Evolutionary conservation across 805 yeast genomes (phyloP).

Genomic region (Hanseniaspora meyeri): DNA sequence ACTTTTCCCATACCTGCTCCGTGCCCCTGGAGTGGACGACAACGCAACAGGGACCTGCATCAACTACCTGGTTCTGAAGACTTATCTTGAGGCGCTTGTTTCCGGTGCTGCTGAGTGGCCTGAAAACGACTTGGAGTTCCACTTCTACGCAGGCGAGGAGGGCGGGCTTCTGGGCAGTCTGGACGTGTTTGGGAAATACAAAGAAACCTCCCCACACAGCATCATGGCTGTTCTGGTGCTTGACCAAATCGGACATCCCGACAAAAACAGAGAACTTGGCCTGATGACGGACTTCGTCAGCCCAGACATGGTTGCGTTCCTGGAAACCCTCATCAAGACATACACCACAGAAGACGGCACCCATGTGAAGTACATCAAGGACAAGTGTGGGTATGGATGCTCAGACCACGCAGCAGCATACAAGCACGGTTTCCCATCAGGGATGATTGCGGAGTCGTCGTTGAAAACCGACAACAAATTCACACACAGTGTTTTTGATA

Average conservation of each 20-base stretch:
- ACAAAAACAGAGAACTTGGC: slow-evolving; percentile 56
- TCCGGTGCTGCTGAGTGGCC: slow-evolving; percentile 28
- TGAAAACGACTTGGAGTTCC: slow-evolving; percentile 73
- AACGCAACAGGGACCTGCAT: slow-evolving; percentile 83
- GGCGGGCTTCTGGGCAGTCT: slow-evolving; percentile 79
- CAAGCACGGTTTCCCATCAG: slow-evolving; percentile 71
- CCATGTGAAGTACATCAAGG: slow-evolving; percentile 54
- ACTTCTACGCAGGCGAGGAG: slow-evolving; percentile 92
- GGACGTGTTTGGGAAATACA: slow-evolving; percentile 46
- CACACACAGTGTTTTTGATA: slow-evolving; percentile 69
- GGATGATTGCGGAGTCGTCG: slow-evolving; percentile 69
- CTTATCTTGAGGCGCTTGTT: slow-evolving; percentile 32
- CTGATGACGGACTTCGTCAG: slow-evolving; percentile 62
- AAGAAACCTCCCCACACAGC: slow-evolving; percentile 21
- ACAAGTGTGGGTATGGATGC: slow-evolving; percentile 83
- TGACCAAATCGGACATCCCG: slow-evolving; percentile 82
- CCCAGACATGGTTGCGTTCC: slow-evolving; percentile 41
- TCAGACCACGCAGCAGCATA: slow-evolving; percentile 85
- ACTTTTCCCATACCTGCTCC: slow-evolving; percentile 50
- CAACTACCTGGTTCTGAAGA: slow-evolving; percentile 58
- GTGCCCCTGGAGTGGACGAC: slow-evolving; percentile 93
- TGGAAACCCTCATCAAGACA: slow-evolving; percentile 46
- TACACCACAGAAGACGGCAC: slow-evolving; percentile 34
- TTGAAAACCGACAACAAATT: slow-evolving; percentile 51
- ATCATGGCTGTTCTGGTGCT: slow-evolving; percentile 84